Evolutionary conservation across 768 basidiomycete species (phyloP).

Genomic region (Boletus edulis): DNA sequence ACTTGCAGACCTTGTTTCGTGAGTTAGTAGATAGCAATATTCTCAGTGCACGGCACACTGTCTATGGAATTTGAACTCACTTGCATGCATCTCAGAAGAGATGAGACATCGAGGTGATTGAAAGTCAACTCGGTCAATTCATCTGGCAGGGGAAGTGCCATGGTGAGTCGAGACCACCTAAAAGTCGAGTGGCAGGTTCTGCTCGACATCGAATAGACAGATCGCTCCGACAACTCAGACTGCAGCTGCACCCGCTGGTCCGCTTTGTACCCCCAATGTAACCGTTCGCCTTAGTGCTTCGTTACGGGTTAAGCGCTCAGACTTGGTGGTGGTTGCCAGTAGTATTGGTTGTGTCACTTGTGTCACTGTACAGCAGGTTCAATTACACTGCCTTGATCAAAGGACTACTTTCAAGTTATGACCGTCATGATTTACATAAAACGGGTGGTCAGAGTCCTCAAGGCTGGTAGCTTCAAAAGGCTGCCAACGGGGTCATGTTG

Average conservation of each 20-base stretch:
- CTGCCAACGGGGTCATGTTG: neutral
- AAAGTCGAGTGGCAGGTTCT: neutral
- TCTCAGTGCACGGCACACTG: neutral
- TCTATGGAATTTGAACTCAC: constrained; percentile 13
- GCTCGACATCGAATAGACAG: neutral
- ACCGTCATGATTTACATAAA: neutral
- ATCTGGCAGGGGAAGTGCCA: constrained; percentile 28
- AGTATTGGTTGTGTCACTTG: too few relatives aligned
- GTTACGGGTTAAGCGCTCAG: too few relatives aligned
- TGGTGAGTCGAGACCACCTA: neutral
- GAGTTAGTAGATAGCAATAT: neutral
- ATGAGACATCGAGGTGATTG: constrained; percentile 27
- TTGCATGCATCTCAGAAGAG: constrained; percentile 27
- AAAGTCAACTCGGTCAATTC: constrained; percentile 29
- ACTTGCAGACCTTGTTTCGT: constrained; percentile 28
- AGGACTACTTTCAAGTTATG: too few relatives aligned
- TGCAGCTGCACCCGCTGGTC: neutral
- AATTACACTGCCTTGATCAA: too few relatives aligned
- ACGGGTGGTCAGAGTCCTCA: neutral
- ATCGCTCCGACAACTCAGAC: neutral
- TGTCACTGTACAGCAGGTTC: too few relatives aligned
- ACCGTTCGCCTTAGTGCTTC: too few relatives aligned
- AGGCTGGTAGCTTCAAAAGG: neutral
- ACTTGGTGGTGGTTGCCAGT: too few relatives aligned
- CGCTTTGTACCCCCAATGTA: too few relatives aligned